Percentiles rank a stretch among this genome's conserved stretches.
phyloP scores from a whole-genome alignment of 768 basidiomycete genomes.

The Boletus coccyginus region DNA sequence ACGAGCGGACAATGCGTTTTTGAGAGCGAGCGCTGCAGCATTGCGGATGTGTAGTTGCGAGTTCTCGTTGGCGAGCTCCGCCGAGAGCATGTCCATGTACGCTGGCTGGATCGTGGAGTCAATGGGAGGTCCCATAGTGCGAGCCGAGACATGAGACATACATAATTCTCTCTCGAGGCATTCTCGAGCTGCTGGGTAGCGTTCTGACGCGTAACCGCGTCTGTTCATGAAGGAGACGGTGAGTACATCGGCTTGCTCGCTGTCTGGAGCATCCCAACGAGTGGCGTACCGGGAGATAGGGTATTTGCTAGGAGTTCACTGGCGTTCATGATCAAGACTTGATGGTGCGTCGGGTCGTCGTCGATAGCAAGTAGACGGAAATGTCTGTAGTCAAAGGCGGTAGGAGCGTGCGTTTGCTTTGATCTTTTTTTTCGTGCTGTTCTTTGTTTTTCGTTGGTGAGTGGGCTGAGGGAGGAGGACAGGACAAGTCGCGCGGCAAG shows the following conservation, averaged over 20 bases:
- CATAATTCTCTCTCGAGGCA: conserved; percentile 86
- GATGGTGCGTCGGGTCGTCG: conserved; percentile 23
- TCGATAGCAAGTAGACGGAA: conserved; percentile 18
- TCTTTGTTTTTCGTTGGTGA: background rate
- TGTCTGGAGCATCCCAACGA: conserved; percentile 27
- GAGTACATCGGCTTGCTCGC: conserved; percentile 30
- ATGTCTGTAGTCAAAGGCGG: conserved; percentile 11
- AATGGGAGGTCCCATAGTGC: background rate
- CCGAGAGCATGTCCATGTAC: conserved; percentile 89
- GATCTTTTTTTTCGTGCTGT: conserved; percentile 10
- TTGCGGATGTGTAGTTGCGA: conserved; percentile 76
- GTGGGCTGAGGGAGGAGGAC: conserved; percentile 28
- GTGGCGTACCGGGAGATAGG: conserved; percentile 77
- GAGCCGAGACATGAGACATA: conserved; percentile 48
- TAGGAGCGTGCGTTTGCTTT: conserved; percentile 9
- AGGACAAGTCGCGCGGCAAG: conserved; percentile 30
- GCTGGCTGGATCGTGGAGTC: conserved; percentile 57
- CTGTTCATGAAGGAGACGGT: conserved; percentile 41
- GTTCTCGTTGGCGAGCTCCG: conserved; percentile 77
- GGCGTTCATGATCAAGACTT: conserved; percentile 72
- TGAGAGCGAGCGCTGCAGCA: conserved; percentile 95
- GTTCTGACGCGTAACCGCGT: conserved; percentile 86
- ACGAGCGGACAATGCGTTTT: conserved; percentile 89
- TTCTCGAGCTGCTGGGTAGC: conserved; percentile 88
- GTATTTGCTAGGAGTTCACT: conserved; percentile 89